Evolutionary conservation across 2,329 filamentous ascomycete species (phyloP), one percentile per base, ranked within the genome.

Genomic region (Pseudopithomyces maydicus): DNA sequence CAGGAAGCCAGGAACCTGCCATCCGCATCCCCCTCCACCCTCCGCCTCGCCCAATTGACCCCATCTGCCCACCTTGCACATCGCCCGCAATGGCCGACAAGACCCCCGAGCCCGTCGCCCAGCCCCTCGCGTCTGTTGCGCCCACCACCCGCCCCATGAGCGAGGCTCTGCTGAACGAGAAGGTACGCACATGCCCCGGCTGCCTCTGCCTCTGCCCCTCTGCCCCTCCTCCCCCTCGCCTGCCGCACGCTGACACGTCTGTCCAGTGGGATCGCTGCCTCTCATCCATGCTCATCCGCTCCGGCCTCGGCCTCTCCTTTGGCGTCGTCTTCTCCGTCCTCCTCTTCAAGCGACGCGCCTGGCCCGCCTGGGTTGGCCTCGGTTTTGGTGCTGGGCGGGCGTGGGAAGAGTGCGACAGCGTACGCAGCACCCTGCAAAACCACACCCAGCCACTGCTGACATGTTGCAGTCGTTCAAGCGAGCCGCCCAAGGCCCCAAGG

Each of bases 241-340:
- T 6, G 14, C 7, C 10, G n/a, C 6, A 41, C 29, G 61, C 66
- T 69, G 59, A 76, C 66, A 62, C 43, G 29, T 54, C 33, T 45
- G 61, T 62, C 46, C 54, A 99, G 95, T 99, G 95, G 95, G 95
- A 99, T 79, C 94, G 91, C 82, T 97, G 95, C 81, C 88, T 99
- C 70, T 98, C 95, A 70, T 97, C 96, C 75, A 87, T 97, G 79
- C 87, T 99, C 76, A 96, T 99, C 84, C 93, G 96, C 80, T 98
- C 94, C 65, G 89, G 91, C 55, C 90, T 99, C 78, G 95, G 95
- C 74, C 90, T 98, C 76, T 92, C 90, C 69, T 99, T 99, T 81
- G 95, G 95, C 76, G 90, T 99, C 78, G 91, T 99, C 80, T 98
- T 99, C 84, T 98, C 95, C 60, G 93, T 99, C 60, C 90, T 99